Conservation (phyloP, 371 early-diverging fungal species). For the Syncephalastrum contaminatum region DNA sequence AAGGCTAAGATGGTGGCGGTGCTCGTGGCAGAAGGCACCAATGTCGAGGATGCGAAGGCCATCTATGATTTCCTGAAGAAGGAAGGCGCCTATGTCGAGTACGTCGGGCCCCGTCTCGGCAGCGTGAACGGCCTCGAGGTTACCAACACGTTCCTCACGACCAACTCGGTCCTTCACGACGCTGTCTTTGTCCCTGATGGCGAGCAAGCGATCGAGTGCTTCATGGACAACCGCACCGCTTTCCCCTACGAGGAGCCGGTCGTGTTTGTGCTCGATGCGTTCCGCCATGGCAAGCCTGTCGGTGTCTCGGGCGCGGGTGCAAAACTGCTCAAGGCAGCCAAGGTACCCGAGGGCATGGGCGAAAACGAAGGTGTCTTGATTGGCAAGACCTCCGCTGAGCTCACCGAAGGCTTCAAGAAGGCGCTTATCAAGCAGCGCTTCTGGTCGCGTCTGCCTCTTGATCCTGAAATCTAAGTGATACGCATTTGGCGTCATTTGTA, state of each 20-base stretch:
- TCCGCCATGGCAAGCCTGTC: constrained; percentile 41
- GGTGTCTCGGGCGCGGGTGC: constrained; percentile 27
- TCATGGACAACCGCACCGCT: constrained; percentile 8
- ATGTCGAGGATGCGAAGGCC: constrained; percentile 24
- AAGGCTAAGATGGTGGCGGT: constrained; percentile 35
- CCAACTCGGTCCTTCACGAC: constrained; percentile 37
- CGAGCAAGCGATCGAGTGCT: constrained; percentile 14
- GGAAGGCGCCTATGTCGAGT: constrained; percentile 30
- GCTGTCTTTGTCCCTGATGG: constrained; percentile 45
- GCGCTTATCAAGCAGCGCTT: constrained; percentile 31
- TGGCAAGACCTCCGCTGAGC: background rate
- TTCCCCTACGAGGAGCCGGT: constrained; percentile 39
- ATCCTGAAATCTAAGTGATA: constrained; percentile 9
- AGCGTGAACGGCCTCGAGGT: constrained; percentile 21
- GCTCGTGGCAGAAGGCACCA: constrained; percentile 31
- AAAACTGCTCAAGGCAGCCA: constrained; percentile 20
- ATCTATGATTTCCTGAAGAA: constrained; percentile 27
- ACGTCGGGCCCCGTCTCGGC: constrained; percentile 27
- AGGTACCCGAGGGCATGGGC: constrained; percentile 1
- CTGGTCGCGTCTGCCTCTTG: constrained; percentile 39
- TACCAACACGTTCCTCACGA: constrained; percentile 25
- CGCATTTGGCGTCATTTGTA: too few species aligned
- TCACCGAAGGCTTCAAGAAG: constrained; percentile 15
- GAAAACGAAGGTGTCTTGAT: constrained; percentile 23
- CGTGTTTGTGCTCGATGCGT: constrained; percentile 32